phyloP scores from a whole-genome alignment of 2,329 filamentous ascomycete genomes.

The Alternaria sp. region DNA sequence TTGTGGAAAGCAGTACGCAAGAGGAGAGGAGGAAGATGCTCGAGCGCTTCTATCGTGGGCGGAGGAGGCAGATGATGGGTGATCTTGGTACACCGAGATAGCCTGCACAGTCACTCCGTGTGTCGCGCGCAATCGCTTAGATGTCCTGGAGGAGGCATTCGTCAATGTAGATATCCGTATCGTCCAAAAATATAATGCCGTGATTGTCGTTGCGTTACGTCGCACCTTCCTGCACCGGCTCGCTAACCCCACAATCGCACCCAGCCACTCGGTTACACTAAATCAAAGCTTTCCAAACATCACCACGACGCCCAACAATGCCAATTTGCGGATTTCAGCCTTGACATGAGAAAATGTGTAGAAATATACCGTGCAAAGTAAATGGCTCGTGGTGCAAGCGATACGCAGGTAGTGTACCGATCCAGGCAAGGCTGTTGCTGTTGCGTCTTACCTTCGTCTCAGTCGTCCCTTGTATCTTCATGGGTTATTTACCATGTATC shows the following conservation, averaged over 20 bases:
- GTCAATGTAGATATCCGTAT: neutral
- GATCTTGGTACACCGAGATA: conserved; percentile 3
- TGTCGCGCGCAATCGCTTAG: neutral
- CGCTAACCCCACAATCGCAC: neutral
- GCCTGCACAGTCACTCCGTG: neutral
- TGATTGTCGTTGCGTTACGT: neutral
- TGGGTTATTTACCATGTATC: neutral
- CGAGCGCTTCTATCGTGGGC: conserved; percentile 77
- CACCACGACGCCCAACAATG: neutral
- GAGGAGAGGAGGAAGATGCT: conserved; percentile 79
- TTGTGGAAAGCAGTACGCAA: conserved; percentile 90
- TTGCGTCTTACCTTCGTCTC: too few species aligned
- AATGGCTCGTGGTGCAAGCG: neutral
- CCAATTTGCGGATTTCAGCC: neutral
- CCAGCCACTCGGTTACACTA: neutral
- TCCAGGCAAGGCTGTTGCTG: too few species aligned
- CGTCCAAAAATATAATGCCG: neutral
- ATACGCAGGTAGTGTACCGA: neutral
- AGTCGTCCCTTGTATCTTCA: too few species aligned
- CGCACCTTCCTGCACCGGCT: neutral
- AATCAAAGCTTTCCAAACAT: neutral
- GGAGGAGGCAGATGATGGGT: conserved; percentile 58
- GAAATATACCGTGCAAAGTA: neutral
- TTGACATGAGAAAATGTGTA: neutral
- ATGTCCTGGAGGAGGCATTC: neutral